Percentiles rank a stretch among this genome's conserved stretches.
Evolutionary conservation across 1,139 yeast species (phyloP).

Genomic region (Debaryomyces subglobosus): DNA sequence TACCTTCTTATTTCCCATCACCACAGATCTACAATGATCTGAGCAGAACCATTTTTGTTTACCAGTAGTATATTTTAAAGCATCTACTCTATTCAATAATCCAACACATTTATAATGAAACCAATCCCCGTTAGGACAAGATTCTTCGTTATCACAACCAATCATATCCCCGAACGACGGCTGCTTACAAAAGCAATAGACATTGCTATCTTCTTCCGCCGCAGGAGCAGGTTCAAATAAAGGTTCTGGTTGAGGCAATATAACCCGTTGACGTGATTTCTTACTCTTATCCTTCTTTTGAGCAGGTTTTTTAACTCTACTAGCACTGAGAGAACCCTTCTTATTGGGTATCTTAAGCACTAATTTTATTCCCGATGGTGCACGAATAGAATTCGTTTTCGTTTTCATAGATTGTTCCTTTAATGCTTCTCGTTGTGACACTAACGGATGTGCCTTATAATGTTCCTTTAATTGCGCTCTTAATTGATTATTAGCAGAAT

Average conservation of each 20-base stretch:
- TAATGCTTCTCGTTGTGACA: constrained; percentile 45
- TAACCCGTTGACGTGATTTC: not conserved
- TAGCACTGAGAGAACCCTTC: constrained; percentile 5
- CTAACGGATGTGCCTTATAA: constrained; percentile 39
- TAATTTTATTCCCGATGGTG: constrained; percentile 27
- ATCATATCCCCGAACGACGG: constrained; percentile 52
- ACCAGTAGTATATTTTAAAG: constrained; percentile 40
- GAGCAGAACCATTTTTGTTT: constrained; percentile 48
- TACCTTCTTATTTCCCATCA: constrained; percentile 16
- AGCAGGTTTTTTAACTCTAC: constrained; percentile 7
- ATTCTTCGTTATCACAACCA: constrained; percentile 45
- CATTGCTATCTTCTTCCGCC: constrained; percentile 26
- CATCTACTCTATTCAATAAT: constrained; percentile 42
- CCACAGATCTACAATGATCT: constrained; percentile 31
- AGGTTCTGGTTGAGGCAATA: constrained; percentile 1
- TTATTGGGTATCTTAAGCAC: constrained; percentile 32
- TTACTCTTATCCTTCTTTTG: constrained; percentile 5
- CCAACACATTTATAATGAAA: constrained; percentile 55
- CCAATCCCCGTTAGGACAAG: constrained; percentile 54
- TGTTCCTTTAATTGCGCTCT: constrained; percentile 38
- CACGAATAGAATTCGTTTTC: constrained; percentile 12
- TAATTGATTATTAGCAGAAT: constrained; percentile 23
- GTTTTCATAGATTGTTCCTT: constrained; percentile 28
- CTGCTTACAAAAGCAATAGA: constrained; percentile 49
- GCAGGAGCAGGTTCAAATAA: constrained; percentile 10